Evolutionary conservation across 495 filamentous ascomycete genomes (phyloP).

Genomic region (Penicillium antarcticum): DNA sequence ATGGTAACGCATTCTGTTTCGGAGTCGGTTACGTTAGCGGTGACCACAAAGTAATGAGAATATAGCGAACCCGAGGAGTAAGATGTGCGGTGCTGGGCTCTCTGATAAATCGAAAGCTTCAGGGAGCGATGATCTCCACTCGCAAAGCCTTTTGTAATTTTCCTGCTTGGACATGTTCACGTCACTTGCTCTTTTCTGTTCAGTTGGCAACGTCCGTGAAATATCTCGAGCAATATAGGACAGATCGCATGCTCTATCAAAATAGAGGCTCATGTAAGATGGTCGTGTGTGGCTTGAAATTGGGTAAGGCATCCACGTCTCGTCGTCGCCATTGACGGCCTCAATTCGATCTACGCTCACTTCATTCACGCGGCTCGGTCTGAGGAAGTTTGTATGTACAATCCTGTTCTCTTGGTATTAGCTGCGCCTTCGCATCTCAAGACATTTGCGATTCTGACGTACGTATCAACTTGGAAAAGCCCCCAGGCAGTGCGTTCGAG

Average conservation of each 20-base stretch:
- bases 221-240: constrained; percentile 31
- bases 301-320: constrained; percentile 28
- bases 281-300: constrained; percentile 7
- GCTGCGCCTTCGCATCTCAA: neutral
- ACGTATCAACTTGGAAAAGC: constrained; percentile 34
- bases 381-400: constrained; percentile 31
- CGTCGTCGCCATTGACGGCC: neutral
- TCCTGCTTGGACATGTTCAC: constrained; percentile 12
- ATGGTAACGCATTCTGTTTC: constrained; percentile 30
- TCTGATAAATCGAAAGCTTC: constrained; percentile 5
- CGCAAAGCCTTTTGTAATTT: constrained; percentile 17
- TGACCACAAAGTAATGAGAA: neutral
- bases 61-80: constrained; percentile 23
- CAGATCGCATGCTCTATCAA: constrained; percentile 30
- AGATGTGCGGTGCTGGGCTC: constrained; percentile 25
- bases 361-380: constrained; percentile 20
- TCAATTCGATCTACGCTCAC: constrained; percentile 19
- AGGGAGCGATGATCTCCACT: constrained; percentile 22
- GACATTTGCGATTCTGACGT: neutral
- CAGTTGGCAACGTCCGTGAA: constrained; percentile 1
- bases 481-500: constrained; percentile 31
- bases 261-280: constrained; percentile 25
- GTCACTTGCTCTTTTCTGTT: neutral
- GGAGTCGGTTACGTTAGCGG: neutral
- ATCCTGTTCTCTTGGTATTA: constrained; percentile 12